A percentile compares a stretch with the other conserved stretches of the same genome.
phyloP scores from a whole-genome alignment of 1,139 yeast genomes.

The Magnusiomyces clavatus region DNA sequence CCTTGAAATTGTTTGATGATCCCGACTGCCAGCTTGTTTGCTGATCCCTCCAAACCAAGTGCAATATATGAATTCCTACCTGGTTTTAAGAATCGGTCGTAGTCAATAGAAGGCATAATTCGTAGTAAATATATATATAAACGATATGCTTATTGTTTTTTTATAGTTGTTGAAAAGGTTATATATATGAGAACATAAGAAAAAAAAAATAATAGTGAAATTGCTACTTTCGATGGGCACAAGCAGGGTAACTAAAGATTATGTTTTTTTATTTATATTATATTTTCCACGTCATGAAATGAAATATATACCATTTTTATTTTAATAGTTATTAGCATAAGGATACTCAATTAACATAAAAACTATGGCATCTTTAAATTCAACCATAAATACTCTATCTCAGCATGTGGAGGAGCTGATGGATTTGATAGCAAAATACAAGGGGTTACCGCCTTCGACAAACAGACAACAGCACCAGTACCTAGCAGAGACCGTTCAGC shows the following conservation, averaged over 20 bases:
- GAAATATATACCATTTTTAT: neutral
- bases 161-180: neutral
- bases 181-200: neutral
- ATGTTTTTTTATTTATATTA: neutral
- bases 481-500: neutral
- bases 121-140: neutral
- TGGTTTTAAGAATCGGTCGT: conserved; percentile 20
- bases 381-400: neutral
- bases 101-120: conserved; percentile 13
- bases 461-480: neutral
- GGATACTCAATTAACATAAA: neutral
- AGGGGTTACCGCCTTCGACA: neutral
- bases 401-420: neutral
- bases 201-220: neutral
- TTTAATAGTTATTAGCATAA: no score
- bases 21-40: conserved; percentile 93
- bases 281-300: neutral
- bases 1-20: conserved; percentile 55
- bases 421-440: neutral
- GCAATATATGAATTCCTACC: conserved; percentile 41
- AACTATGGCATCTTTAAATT: neutral
- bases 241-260: neutral
- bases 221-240: neutral
- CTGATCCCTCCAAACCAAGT: conserved; percentile 92
- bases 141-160: no score